phyloP scores from a whole-genome alignment of 495 filamentous ascomycete species.

The Stereocaulon alpinum region DNA sequence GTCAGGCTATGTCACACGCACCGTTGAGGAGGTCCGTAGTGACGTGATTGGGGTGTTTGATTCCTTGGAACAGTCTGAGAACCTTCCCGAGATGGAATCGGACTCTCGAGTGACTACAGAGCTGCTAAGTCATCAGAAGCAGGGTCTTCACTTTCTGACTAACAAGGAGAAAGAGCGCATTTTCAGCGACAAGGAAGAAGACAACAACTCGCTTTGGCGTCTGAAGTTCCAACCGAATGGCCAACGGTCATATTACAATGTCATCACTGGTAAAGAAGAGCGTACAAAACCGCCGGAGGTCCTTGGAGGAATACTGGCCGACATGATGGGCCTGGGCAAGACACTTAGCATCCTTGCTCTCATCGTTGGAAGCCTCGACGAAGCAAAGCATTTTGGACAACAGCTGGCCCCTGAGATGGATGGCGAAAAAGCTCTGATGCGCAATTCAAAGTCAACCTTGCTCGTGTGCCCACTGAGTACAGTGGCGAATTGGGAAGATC shows the following conservation, averaged over 20 bases:
- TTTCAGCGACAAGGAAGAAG: conserved; percentile 43
- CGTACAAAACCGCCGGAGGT: conserved; percentile 56
- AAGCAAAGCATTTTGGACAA: conserved; percentile 48
- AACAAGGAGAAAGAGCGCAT: conserved; percentile 59
- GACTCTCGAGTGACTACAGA: conserved; percentile 51
- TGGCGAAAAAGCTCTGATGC: conserved; percentile 25
- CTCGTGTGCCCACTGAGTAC: conserved; percentile 84
- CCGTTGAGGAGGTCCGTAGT: conserved; percentile 70
- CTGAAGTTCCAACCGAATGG: conserved; percentile 42
- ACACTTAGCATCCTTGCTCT: conserved; percentile 82
- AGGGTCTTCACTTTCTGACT: conserved; percentile 81
- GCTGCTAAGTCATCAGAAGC: conserved; percentile 79
- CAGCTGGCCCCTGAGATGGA: conserved; percentile 17
- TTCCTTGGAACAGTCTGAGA: conserved; percentile 58
- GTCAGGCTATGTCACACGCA: conserved; percentile 46
- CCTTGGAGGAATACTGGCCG: conserved; percentile 82
- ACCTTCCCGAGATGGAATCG: conserved; percentile 65
- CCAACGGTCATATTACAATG: conserved; percentile 55
- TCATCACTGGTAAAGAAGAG: conserved; percentile 65
- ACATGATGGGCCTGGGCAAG: conserved; percentile 98
- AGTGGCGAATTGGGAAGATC: conserved; percentile 83
- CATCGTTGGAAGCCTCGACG: conserved; percentile 47
- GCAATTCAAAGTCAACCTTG: conserved; percentile 71
- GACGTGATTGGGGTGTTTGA: conserved; percentile 87
- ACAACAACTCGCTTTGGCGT: conserved; percentile 68